Base-by-base conservation (phyloP, 106 monocot species). In the Xerophyta viscosa region DNA sequence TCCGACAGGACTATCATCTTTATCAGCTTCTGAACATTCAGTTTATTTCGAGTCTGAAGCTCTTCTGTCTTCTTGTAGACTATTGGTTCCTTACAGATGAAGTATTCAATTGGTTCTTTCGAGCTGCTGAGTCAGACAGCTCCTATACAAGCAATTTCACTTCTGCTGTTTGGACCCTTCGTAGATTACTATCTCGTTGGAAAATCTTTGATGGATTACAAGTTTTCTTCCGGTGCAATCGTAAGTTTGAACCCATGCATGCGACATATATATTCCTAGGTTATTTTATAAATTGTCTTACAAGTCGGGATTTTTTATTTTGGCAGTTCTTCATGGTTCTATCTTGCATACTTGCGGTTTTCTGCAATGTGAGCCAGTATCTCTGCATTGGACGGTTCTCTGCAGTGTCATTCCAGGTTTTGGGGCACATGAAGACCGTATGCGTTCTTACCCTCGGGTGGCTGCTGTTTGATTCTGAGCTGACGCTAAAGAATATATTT, bases 121-220 rank as follows among this genome's bases (percentile, higher is more conserved):
- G 86, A 86, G 54, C 68, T 86, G 46, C 74, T 86, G 47, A 81
- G 86, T 69, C 80, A 77, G 70, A 81, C 80, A 27, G 86, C 86
- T 29, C 80, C 86, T 0, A 86, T 86, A 21, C 86, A 86, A 50
- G 80, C 86, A 8, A 29, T 81, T 9, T 81, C 86, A 47, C 80
- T 86, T 52, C 1, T 86, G 3, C 12, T 86, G 15, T 24, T 81
- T 3, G 86, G 86, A 31, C 86, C 86, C 18, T 52, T 71, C 50
- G 66, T 80, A 11, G 86, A 86, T 65, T 86, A 73, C 60, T 86
- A 64, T 27, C 77, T 86, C 43, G 81, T 71, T 46, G 70, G 73
- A 0, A 64, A 67, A 44, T 41, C 44, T 24, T 44, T 81, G 20
- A 10, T 77, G 2, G 57, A 77, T 8, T 81, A 86, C 24, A 62